Base-by-base conservation (phyloP, 441 rosid genomes). In the Geranium incanum region DNA sequence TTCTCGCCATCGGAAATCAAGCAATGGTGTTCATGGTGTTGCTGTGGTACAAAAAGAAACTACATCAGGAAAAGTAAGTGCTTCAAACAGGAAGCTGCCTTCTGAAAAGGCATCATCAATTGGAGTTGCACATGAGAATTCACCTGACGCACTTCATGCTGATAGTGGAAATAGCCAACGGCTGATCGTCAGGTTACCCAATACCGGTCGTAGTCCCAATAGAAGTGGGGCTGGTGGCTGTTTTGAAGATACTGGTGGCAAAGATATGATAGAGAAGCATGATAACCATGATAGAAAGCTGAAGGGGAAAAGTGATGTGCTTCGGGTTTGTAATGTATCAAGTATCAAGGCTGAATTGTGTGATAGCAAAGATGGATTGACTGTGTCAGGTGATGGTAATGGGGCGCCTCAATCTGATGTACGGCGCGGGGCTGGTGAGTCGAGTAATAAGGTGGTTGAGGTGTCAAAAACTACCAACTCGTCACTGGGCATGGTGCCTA, bases 161-260 rank as follows among this genome's bases (percentile, higher is more conserved):
- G 76, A 70, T 52, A 93, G 91, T 73, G 91, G 84, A 70, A 85
- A 81, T 73, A 83, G 81, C 75, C 89, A 86, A 68, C 89, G 85
- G 68, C 70, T 95, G 50, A 87, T 86, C 68, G 93, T 95, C 19
- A 95, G 89, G 84, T 82, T 95, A 41, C 82, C 96, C 19, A 88
- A 81, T 68, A 86, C 86, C 69, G 89, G 89, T 50, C 88, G 87
- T 67, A 90, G 96, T 81, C 98, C 96, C 11, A 86, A 87, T 7
- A 87, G 81, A 73, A 83, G 86, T 83, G 85, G 73, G 19, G 81
- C 87, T 85, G 96, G 90, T 65, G 91, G 89, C 59, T 84, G 91
- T 16, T 68, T 80, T 59, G 99, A 88, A 68, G 98, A 91, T 68
- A 81, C 81, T 76, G 81, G 76, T 73, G 84, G 90, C 85, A 79